These are phyloP conservation scores for Microsporum audouinii DNA, from an alignment of 2,329 filamentous ascomycete species.

Conservation along the genomic window DNA sequence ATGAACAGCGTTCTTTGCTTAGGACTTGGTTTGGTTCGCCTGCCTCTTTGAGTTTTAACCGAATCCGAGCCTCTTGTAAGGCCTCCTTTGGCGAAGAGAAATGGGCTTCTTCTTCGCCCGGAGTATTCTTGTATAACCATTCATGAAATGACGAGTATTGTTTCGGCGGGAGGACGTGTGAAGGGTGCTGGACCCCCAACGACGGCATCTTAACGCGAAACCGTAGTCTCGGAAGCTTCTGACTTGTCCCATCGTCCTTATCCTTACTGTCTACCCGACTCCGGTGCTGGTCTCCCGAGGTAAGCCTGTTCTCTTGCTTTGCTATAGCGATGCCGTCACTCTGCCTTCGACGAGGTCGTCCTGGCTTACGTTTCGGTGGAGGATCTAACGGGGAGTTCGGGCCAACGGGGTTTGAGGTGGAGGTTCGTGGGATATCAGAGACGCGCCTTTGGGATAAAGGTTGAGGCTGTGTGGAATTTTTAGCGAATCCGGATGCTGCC, in stretches of 20 bases:
- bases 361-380: neutral
- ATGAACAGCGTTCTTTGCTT: constrained; percentile 56
- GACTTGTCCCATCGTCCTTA: constrained; percentile 8
- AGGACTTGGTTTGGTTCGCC: constrained; percentile 64
- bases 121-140: constrained; percentile 49
- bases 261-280: constrained; percentile 11
- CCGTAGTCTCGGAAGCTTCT: constrained; percentile 27
- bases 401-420: neutral
- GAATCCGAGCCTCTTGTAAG: constrained; percentile 55
- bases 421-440: neutral
- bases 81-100: constrained; percentile 49
- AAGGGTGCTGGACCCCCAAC: constrained; percentile 41
- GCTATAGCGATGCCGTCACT: neutral
- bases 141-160: constrained; percentile 47
- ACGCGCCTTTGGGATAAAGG: constrained; percentile 1
- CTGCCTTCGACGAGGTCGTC: neutral
- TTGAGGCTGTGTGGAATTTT: neutral
- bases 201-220: constrained; percentile 43
- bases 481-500: neutral
- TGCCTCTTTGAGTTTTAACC: constrained; percentile 60
- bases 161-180: constrained; percentile 36
- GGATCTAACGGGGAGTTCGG: neutral
- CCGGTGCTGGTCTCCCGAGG: neutral
- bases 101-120: constrained; percentile 34
- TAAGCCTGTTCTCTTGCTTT: neutral